Evolutionary conservation across 257 asterid genomes (phyloP).

Genomic region (Solanum habrochaites): DNA sequence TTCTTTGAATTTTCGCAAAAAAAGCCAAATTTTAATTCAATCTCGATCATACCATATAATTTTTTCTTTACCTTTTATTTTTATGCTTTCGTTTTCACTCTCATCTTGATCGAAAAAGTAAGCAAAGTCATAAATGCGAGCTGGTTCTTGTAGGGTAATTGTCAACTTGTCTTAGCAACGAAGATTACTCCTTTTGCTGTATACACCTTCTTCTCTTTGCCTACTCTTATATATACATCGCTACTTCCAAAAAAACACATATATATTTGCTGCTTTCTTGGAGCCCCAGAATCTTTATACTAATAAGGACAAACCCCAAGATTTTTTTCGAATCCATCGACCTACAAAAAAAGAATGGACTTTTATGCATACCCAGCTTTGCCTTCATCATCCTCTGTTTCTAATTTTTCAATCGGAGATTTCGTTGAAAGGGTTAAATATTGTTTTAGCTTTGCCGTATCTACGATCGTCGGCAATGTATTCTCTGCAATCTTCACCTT

Average conservation of each 20-base stretch:
- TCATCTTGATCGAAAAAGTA: background rate
- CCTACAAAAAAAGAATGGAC: conserved; percentile 40
- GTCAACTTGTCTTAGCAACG: background rate
- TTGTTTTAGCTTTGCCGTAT: conserved; percentile 54
- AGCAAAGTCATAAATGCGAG: background rate
- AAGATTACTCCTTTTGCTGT: background rate
- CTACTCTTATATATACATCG: background rate
- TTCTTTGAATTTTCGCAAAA: background rate
- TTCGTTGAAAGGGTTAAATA: conserved; percentile 52
- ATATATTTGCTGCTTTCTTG: background rate
- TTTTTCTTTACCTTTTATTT: background rate
- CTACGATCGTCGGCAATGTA: conserved; percentile 68
- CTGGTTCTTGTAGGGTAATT: background rate
- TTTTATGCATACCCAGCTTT: conserved; percentile 56
- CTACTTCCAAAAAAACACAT: background rate
- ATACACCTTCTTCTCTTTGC: background rate
- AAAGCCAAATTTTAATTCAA: background rate
- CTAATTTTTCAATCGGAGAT: conserved; percentile 34
- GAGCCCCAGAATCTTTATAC: background rate
- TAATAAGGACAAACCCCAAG: background rate
- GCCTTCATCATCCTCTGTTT: conserved; percentile 37
- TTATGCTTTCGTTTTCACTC: background rate
- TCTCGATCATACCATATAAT: background rate
- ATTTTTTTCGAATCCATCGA: background rate
- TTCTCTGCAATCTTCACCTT: conserved; percentile 85